Conservation (phyloP, 2,329 filamentous ascomycete species). For the Exophiala aquamarina region DNA sequence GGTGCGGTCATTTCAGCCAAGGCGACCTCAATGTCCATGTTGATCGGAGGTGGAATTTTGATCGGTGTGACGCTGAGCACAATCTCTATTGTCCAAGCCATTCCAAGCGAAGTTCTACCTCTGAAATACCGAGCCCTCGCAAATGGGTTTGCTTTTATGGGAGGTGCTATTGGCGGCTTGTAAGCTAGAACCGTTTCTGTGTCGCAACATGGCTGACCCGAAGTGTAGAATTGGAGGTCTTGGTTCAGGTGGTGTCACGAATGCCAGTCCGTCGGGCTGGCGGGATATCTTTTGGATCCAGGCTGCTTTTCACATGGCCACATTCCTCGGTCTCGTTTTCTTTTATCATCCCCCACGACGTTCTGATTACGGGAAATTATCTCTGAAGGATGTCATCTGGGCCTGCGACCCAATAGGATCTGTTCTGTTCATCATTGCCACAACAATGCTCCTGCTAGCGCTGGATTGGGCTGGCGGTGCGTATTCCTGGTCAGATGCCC, state of each 20-base stretch:
- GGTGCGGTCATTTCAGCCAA: conserved; percentile 57
- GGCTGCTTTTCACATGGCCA: conserved; percentile 53
- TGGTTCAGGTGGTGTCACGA: conserved; percentile 54
- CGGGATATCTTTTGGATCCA: conserved; percentile 61
- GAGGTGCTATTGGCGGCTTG: conserved; percentile 53
- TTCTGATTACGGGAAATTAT: conserved; percentile 39
- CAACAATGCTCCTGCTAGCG: conserved; percentile 46
- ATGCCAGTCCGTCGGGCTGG: conserved; percentile 50
- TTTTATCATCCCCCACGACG: conserved; percentile 49
- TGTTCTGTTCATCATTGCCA: conserved; percentile 43
- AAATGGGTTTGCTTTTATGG: conserved; percentile 54
- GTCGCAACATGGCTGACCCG: background rate
- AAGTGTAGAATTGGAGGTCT: conserved; percentile 49
- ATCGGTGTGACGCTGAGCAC: conserved; percentile 56
- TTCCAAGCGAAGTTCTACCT: conserved; percentile 58
- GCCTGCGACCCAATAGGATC: conserved; percentile 52
- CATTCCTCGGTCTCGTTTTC: conserved; percentile 48
- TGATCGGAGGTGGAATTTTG: conserved; percentile 59
- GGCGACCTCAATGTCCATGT: conserved; percentile 55
- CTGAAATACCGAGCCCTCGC: conserved; percentile 58
- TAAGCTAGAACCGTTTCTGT: conserved; percentile 34
- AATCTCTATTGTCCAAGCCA: conserved; percentile 56
- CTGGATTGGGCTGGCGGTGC: conserved; percentile 49
- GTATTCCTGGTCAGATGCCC: conserved; percentile 42
- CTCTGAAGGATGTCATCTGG: conserved; percentile 44